Percentiles rank a stretch among this genome's conserved stretches.
Conservation (phyloP, 257 asterid species). For the Nicotiana knightiana region DNA sequence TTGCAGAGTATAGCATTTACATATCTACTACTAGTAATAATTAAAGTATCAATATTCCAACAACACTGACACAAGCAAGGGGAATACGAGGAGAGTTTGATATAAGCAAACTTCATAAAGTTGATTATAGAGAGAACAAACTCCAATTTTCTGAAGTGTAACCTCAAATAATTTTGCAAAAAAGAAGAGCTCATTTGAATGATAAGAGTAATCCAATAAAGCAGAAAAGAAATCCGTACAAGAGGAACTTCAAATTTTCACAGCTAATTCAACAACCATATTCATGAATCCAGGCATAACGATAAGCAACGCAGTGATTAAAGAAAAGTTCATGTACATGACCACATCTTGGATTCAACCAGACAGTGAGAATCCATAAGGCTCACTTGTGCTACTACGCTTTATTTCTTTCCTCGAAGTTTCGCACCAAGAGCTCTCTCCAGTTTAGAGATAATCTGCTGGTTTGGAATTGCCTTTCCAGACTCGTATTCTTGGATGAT, state of each 20-base stretch:
- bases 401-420: constrained; percentile 62
- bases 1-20: too few relatives aligned
- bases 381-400: not conserved
- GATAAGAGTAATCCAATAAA: not conserved
- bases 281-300: constrained; percentile 8
- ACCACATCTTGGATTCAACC: constrained; percentile 26
- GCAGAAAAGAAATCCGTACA: not conserved
- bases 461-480: constrained; percentile 62
- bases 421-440: constrained; percentile 78
- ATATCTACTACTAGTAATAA: too few relatives aligned
- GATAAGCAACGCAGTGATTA: constrained; percentile 17
- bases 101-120: too few relatives aligned
- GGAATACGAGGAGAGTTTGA: too few relatives aligned
- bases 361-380: constrained; percentile 12
- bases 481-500: constrained; percentile 56
- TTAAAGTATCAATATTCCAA: too few relatives aligned
- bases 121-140: too few relatives aligned
- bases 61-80: too few relatives aligned
- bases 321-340: constrained; percentile 26
- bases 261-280: constrained; percentile 6
- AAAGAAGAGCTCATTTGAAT: too few relatives aligned
- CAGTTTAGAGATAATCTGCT: constrained; percentile 69
- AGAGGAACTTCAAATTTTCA: not conserved
- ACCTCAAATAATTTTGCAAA: too few relatives aligned
- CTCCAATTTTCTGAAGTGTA: too few relatives aligned